These are phyloP conservation scores for Viola odorata DNA, from an alignment of 345 rosid species.

Conservation along the genomic window DNA sequence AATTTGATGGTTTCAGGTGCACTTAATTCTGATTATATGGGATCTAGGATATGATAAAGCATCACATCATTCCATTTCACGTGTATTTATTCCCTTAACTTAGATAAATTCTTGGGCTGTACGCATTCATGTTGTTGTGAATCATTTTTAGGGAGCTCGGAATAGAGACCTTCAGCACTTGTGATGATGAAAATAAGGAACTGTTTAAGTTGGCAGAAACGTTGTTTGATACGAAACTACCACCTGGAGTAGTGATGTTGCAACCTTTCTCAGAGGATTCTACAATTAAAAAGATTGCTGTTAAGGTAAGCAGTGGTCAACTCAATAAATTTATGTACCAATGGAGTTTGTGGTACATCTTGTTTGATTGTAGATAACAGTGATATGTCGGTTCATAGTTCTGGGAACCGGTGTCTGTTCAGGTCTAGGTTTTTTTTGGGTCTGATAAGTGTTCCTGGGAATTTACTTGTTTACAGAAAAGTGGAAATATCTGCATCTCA, in stretches of 20 bases:
- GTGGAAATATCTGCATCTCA: too few species aligned
- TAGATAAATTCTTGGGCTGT: not conserved
- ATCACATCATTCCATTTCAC: not conserved
- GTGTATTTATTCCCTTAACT: constrained; percentile 3
- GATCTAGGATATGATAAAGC: constrained; percentile 1
- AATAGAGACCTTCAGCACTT: constrained; percentile 51
- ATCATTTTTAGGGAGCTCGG: constrained; percentile 66
- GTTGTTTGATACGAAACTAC: constrained; percentile 84
- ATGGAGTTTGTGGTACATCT: not conserved
- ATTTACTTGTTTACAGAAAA: not conserved
- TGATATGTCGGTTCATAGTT: too few species aligned
- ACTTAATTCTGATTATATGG: not conserved
- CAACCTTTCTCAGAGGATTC: constrained; percentile 89
- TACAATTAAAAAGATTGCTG: constrained; percentile 66
- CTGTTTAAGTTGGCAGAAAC: constrained; percentile 66
- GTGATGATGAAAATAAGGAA: constrained; percentile 66
- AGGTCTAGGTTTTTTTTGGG: not conserved
- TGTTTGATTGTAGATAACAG: not conserved
- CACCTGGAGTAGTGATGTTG: constrained; percentile 68
- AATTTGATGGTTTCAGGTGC: too few species aligned
- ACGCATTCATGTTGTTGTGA: too few species aligned
- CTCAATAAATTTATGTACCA: not conserved
- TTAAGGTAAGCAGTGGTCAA: constrained; percentile 39
- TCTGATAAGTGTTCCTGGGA: not conserved
- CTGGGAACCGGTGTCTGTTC: not conserved